These are phyloP conservation scores for Coemansia sp. DNA, from an alignment of 192 early-diverging fungal species.

Conservation along the genomic window DNA sequence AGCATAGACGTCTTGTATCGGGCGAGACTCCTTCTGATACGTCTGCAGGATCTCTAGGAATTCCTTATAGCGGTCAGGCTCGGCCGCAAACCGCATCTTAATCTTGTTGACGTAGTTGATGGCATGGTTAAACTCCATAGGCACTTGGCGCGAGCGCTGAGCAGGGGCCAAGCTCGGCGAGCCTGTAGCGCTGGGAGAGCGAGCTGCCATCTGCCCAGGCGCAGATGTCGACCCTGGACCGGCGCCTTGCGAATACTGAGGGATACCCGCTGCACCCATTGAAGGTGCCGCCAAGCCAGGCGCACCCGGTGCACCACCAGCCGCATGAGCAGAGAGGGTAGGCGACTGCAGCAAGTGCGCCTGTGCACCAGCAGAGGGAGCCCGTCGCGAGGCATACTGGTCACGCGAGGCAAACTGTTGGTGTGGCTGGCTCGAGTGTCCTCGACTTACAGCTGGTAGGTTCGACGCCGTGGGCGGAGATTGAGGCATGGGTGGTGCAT, in stretches of 20 bases:
- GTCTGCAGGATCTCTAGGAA: slow-evolving; percentile 98
- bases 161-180: slow-evolving; percentile 33
- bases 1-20: slow-evolving; percentile 96
- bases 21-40: slow-evolving; percentile 95
- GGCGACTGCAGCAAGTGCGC: slow-evolving; percentile 26
- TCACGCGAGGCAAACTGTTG: slow-evolving; percentile 30
- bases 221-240: slow-evolving; percentile 3
- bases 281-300: slow-evolving; percentile 4
- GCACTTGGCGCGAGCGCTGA: slow-evolving; percentile 61
- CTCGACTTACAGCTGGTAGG: slow-evolving; percentile 5
- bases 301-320: slow-evolving; percentile 9
- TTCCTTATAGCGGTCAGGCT: slow-evolving; percentile 96
- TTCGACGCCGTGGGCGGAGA: slow-evolving; percentile 18
- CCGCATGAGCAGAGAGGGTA: slow-evolving; percentile 16
- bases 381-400: slow-evolving; percentile 32
- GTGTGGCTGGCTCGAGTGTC: slow-evolving; percentile 18
- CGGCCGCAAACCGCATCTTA: slow-evolving; percentile 91
- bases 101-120: slow-evolving; percentile 99
- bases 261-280: neutral
- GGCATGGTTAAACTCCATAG: slow-evolving; percentile 97
- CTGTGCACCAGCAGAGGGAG: slow-evolving; percentile 16
- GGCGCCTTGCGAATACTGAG: neutral
- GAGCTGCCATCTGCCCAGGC: slow-evolving; percentile 14
- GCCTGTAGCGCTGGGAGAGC: slow-evolving; percentile 30
- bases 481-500: slow-evolving; percentile 7